phyloP scores from a whole-genome alignment of 768 basidiomycete genomes.

The Tulasnella calospora region DNA sequence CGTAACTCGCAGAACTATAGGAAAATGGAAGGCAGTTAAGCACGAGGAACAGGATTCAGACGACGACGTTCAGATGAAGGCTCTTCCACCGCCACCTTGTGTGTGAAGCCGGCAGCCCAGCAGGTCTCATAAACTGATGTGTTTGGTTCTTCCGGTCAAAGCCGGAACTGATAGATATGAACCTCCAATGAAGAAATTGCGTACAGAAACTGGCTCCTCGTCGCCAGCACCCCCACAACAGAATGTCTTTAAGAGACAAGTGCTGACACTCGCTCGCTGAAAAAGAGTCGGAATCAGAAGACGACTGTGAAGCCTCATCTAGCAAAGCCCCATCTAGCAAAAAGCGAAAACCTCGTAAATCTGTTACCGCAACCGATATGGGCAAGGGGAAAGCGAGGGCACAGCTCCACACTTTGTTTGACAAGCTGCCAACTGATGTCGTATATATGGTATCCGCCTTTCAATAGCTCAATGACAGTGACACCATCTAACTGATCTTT shows the following conservation, averaged over 20 bases:
- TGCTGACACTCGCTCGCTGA: neutral
- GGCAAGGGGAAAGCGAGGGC: neutral
- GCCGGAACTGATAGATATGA: neutral
- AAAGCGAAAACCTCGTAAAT: neutral
- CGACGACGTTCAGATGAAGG: neutral
- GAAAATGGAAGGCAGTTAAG: neutral
- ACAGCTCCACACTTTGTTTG: neutral
- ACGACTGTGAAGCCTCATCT: neutral
- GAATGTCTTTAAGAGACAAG: neutral
- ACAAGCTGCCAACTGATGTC: neutral
- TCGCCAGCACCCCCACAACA: neutral
- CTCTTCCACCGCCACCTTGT: neutral
- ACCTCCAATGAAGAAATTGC: neutral
- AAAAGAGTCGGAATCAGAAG: neutral
- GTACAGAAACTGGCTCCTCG: neutral
- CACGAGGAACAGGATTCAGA: neutral
- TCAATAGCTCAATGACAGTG: neutral
- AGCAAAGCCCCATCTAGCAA: too few species aligned
- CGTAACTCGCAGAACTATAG: neutral
- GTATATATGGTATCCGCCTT: neutral
- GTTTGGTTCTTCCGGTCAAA: neutral
- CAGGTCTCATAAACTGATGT: neutral
- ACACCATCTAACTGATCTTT: neutral
- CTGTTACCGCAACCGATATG: neutral
- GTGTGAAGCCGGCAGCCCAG: neutral